These are phyloP conservation scores for Brettanomyces sp. DNA, from an alignment of 805 yeast genomes.

Conservation along the genomic window DNA sequence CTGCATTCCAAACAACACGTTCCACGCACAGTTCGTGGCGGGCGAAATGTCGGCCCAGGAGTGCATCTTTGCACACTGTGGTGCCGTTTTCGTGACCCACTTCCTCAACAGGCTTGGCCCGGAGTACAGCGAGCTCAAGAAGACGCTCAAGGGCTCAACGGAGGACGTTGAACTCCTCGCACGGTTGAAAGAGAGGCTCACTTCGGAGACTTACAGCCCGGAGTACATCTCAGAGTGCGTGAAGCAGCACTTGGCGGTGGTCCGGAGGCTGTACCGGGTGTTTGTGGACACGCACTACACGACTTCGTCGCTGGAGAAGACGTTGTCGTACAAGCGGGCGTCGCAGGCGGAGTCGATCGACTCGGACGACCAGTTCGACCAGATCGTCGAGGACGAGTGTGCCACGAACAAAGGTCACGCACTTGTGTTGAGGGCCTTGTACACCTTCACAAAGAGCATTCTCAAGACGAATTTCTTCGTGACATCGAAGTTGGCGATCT, in stretches of 20 bases:
- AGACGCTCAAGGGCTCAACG: constrained; percentile 47
- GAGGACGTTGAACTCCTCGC: constrained; percentile 68
- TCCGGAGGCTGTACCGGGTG: constrained; percentile 77
- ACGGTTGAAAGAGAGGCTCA: constrained; percentile 77
- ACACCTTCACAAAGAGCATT: constrained; percentile 75
- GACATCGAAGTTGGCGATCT: constrained; percentile 89
- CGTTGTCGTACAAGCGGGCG: constrained; percentile 80
- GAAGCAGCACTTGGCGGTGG: constrained; percentile 56
- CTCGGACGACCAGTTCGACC: constrained; percentile 65
- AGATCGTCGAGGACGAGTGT: constrained; percentile 55
- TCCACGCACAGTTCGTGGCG: constrained; percentile 60
- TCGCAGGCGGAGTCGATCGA: constrained; percentile 68
- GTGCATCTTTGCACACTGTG: constrained; percentile 88
- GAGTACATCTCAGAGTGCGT: constrained; percentile 73
- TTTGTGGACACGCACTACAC: constrained; percentile 88
- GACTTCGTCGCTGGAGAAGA: constrained; percentile 54
- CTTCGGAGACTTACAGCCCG: constrained; percentile 89
- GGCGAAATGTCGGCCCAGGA: constrained; percentile 88
- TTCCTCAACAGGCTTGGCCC: constrained; percentile 91
- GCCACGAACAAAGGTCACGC: constrained; percentile 76
- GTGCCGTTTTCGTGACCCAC: constrained; percentile 86
- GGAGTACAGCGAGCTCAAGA: constrained; percentile 65
- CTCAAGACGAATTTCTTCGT: constrained; percentile 91
- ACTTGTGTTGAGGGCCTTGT: constrained; percentile 72
- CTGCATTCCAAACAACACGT: constrained; percentile 81